A percentile compares a stretch with the other conserved stretches of the same genome.
phyloP scores from a whole-genome alignment of 2,329 filamentous ascomycete genomes.

The Diplodia intermedia region DNA sequence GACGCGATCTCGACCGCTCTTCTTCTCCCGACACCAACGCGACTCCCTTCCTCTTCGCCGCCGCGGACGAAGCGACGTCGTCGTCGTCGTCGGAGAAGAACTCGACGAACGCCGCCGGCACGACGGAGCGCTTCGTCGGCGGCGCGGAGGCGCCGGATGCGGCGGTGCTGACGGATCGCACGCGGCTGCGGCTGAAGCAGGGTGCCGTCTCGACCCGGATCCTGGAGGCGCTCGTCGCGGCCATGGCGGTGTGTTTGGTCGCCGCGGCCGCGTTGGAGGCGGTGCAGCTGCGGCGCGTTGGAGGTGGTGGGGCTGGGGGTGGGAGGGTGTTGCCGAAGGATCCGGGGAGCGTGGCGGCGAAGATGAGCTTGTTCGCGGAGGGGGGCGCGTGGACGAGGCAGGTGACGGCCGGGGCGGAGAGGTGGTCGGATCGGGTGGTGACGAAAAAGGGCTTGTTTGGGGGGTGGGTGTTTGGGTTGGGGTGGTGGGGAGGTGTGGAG shows the following conservation, averaged over 20 bases:
- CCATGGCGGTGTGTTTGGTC: not conserved
- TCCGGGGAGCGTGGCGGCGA: not conserved
- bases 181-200: not conserved
- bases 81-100: not conserved
- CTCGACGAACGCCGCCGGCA: not conserved
- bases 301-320: not conserved
- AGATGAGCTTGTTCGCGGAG: constrained; percentile 6
- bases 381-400: not conserved
- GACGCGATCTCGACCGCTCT: not conserved
- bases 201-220: not conserved
- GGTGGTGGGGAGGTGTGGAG: not conserved
- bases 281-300: too few relatives aligned
- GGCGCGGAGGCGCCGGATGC: not conserved
- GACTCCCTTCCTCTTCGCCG: not conserved
- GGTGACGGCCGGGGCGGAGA: not conserved
- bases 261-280: not conserved
- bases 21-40: not conserved
- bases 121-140: not conserved
- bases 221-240: not conserved
- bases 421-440: not conserved
- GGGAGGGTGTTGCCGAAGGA: not conserved
- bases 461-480: not conserved
- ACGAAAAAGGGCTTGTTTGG: not conserved
- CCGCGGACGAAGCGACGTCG: not conserved
- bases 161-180: not conserved